Evolutionary conservation across 179 eudicot genomes (phyloP).

Genomic region (Pouteria campechiana): DNA sequence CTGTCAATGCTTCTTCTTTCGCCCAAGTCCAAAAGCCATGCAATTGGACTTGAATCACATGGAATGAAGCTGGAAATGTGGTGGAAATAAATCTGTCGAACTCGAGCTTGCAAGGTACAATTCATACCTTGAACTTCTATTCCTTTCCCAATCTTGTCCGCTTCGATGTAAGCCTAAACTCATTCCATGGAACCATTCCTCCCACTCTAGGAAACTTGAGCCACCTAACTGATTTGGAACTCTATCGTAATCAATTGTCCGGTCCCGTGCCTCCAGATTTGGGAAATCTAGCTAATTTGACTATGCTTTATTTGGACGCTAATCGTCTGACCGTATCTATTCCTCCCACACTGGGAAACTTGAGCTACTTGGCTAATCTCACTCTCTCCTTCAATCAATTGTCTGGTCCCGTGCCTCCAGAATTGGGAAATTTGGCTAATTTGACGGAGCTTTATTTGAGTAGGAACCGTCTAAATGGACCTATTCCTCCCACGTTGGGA

Average conservation of each 20-base stretch:
- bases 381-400: constrained; percentile 7
- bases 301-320: constrained; percentile 1
- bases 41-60: constrained; percentile 36
- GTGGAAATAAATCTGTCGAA: constrained; percentile 24
- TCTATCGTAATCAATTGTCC: constrained; percentile 3
- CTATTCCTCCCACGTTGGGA: constrained; percentile 3
- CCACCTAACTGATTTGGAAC: constrained; percentile 7
- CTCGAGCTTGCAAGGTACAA: constrained; percentile 33
- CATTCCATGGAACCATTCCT: constrained; percentile 35
- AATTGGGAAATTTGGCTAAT: constrained; percentile 6
- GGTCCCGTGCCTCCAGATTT: constrained; percentile 12
- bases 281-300: constrained; percentile 3
- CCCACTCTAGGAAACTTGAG: constrained; percentile 1
- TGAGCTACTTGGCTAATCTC: constrained; percentile 3
- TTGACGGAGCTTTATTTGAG: background rate
- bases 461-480: background rate
- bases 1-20: too few relatives aligned
- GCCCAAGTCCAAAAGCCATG: constrained; percentile 18
- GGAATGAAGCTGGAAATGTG: constrained; percentile 18
- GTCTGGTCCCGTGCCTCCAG: constrained; percentile 10
- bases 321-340: constrained; percentile 11
- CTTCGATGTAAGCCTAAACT: constrained; percentile 26
- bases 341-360: constrained; percentile 9
- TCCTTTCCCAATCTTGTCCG: constrained; percentile 22
- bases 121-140: constrained; percentile 27